Conservation (phyloP, 768 basidiomycete species). For the Dacryopinax spathularia region DNA sequence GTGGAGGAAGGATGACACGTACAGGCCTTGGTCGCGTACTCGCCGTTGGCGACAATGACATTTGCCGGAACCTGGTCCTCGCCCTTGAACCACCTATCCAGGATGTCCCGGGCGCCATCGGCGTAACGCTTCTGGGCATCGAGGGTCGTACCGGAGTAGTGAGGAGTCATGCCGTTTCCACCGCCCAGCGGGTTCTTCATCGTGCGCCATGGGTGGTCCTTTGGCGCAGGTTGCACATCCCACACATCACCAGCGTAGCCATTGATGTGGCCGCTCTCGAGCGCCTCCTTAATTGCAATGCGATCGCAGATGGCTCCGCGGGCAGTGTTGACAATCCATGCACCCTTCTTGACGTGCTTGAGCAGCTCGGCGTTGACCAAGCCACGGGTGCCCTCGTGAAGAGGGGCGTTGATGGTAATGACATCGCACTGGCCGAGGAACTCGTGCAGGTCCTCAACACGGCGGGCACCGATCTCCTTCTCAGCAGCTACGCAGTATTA, state of each 20-base stretch:
- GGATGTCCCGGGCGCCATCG: slow-evolving; percentile 49
- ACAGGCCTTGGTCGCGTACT: slow-evolving; percentile 21
- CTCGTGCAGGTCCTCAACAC: slow-evolving; percentile 69
- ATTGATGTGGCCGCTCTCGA: slow-evolving; percentile 58
- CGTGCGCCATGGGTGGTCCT: slow-evolving; percentile 73
- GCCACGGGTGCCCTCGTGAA: slow-evolving; percentile 71
- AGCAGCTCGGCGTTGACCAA: slow-evolving; percentile 71
- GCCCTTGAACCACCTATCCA: slow-evolving; percentile 50
- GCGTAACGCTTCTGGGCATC: slow-evolving; percentile 85
- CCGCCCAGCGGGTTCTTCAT: slow-evolving; percentile 67
- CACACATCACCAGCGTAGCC: slow-evolving; percentile 59
- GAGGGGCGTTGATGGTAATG: slow-evolving; percentile 74
- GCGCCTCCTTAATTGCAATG: slow-evolving; percentile 60
- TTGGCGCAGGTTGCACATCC: slow-evolving; percentile 77
- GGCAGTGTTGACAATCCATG: slow-evolving; percentile 87
- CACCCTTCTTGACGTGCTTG: slow-evolving; percentile 74
- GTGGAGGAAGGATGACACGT: slow-evolving; percentile 28
- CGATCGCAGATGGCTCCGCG: slow-evolving; percentile 84
- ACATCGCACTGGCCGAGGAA: slow-evolving; percentile 51
- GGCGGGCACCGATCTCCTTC: slow-evolving; percentile 51
- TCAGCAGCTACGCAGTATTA: slow-evolving; percentile 36
- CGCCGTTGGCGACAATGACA: slow-evolving; percentile 62
- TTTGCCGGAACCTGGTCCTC: slow-evolving; percentile 63
- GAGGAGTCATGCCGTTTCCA: slow-evolving; percentile 83
- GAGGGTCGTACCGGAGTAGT: slow-evolving; percentile 78